Base-by-base conservation (phyloP, 2,329 filamentous ascomycete species). In the Fusarium mexicanum region DNA sequence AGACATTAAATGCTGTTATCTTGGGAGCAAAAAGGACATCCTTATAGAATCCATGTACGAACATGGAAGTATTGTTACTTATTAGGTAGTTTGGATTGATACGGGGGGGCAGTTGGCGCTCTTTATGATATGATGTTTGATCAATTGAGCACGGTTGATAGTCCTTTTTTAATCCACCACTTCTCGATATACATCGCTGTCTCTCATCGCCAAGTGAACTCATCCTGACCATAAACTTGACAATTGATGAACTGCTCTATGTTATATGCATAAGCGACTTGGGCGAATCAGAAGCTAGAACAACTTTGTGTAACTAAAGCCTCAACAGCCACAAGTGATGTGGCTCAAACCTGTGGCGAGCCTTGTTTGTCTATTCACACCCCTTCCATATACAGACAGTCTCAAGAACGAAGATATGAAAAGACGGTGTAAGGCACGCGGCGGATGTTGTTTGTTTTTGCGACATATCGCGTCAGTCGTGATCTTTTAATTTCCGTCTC, bases 361-460 rank as follows among this genome's bases (percentile, higher is more conserved):
- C 41, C 17, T 33, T 43, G 7, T 31, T 24, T 38, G 5, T 33
- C 31, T 24, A 8, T 29, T 17, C 20, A 61, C 54, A 40, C 61
- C 41, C 71, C 66, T 67, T 41, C 60, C 59, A 62, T 48, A 17
- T 26, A 16, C 3, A 17, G 13, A 16, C 3, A 51, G 35, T 57
- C 63, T 48, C 51, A 26, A 67, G 18, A 44, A 22, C 35, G 20
- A 64, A 69, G 22, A 46, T 61, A 57, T 73, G 72, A 74, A 75
- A 74, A 74, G 64, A 74, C 72, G 68, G 68, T 74, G 72, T 74
- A 44, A 55, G 41, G 43, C 35, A 29, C 44, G 59, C 38, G 44
- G 35, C 14, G 33, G 33, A 33, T 70, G 57, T 64, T 70, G 31
- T 64, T 66, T 73, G 55, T 62, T 73, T 22, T 67, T 73, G 57